Percentiles rank a stretch among this genome's conserved stretches.
phyloP scores from a whole-genome alignment of 768 basidiomycete species.

The Naganishia onofrii region DNA sequence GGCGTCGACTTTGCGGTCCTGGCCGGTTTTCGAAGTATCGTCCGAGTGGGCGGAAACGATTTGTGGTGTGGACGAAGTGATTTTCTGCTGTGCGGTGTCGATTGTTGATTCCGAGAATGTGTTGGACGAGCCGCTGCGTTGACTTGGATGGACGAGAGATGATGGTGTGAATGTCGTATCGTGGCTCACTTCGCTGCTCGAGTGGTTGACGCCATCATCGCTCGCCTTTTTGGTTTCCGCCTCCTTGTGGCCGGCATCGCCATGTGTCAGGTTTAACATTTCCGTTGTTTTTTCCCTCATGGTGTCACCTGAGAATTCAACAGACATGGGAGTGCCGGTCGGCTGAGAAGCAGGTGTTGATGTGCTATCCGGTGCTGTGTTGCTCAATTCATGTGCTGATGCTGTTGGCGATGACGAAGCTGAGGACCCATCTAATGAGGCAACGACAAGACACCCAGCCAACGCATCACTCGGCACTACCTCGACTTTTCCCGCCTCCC shows the following conservation, averaged over 20 bases:
- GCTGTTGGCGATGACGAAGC: not conserved
- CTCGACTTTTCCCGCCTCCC: slow-evolving; percentile 40
- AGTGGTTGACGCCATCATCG: slow-evolving; percentile 21
- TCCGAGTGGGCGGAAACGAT: not conserved
- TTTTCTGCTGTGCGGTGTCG: slow-evolving; percentile 39
- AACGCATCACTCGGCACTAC: slow-evolving; percentile 33
- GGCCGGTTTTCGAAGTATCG: slow-evolving; percentile 1
- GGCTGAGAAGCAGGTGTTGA: slow-evolving; percentile 6
- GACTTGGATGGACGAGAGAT: slow-evolving; percentile 27
- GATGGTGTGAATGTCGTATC: slow-evolving; percentile 33
- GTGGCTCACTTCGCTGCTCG: slow-evolving; percentile 23
- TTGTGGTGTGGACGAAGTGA: slow-evolving; percentile 25
- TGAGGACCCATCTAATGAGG: not conserved
- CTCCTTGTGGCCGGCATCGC: not conserved
- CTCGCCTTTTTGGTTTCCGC: not conserved
- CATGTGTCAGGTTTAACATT: slow-evolving; percentile 14
- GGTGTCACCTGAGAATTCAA: slow-evolving; percentile 10
- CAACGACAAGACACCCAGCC: slow-evolving; percentile 6
- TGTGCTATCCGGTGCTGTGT: slow-evolving; percentile 28
- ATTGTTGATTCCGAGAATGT: slow-evolving; percentile 26
- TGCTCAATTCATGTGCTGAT: not conserved
- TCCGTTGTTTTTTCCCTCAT: slow-evolving; percentile 8
- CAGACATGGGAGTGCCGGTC: not conserved
- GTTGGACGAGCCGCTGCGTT: slow-evolving; percentile 3
- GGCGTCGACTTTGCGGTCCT: slow-evolving; percentile 23